phyloP scores from a whole-genome alignment of 2,329 filamentous ascomycete genomes.

The Hymenoscyphus salicellus region DNA sequence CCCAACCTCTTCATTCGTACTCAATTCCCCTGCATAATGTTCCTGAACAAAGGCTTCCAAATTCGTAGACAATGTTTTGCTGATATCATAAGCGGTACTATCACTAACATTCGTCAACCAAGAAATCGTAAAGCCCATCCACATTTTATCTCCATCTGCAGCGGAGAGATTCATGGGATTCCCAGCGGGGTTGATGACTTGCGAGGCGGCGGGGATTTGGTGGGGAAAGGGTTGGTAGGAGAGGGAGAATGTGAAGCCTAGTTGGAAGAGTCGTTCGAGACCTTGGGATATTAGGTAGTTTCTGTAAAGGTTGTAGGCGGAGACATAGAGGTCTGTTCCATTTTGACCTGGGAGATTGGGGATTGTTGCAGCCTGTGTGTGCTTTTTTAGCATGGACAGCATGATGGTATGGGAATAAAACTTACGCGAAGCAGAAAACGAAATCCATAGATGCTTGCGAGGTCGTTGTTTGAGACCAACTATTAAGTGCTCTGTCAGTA shows the following conservation, averaged over 20 bases:
- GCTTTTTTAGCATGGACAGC: not conserved
- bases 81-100: conserved; percentile 4
- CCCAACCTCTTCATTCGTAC: conserved; percentile 20
- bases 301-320: conserved; percentile 7
- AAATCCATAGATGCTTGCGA: conserved; percentile 16
- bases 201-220: not conserved
- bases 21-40: conserved; percentile 22
- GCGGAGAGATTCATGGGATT: conserved; percentile 30
- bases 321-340: conserved; percentile 13
- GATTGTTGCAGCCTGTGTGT: conserved; percentile 9
- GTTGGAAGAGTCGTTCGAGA: not conserved
- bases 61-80: not conserved
- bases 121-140: conserved; percentile 35
- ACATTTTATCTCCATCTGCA: conserved; percentile 30
- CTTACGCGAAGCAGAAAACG: conserved; percentile 25
- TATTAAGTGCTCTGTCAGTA: not conserved
- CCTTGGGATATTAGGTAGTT: conserved; percentile 8
- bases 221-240: conserved; percentile 8
- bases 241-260: conserved; percentile 8
- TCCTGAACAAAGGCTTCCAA: conserved; percentile 13
- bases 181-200: conserved; percentile 9
- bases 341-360: conserved; percentile 13
- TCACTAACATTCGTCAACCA: conserved; percentile 29
- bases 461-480: conserved; percentile 14
- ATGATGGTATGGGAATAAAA: not conserved